Conservation (phyloP, 768 basidiomycete species). For the Calocybe cyanea region DNA sequence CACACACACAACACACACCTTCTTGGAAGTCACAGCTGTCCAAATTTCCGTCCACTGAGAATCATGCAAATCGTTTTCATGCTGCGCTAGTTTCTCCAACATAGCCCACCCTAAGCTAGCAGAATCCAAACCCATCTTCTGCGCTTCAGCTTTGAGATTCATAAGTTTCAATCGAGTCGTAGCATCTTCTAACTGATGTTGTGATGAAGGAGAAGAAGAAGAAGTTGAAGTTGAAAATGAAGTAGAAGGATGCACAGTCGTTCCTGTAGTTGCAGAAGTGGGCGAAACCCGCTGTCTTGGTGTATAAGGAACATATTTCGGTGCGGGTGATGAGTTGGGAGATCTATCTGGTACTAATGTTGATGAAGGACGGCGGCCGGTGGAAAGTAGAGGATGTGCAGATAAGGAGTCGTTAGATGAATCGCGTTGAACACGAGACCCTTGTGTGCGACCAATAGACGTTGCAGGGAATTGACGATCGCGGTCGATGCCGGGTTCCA, state of each 20-base stretch:
- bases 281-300: conserved; percentile 58
- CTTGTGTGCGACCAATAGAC: conserved; percentile 52
- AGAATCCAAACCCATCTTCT: conserved; percentile 61
- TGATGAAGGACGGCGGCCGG: conserved; percentile 25
- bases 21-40: conserved; percentile 57
- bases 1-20: no score
- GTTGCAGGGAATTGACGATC: conserved; percentile 42
- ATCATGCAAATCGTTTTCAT: conserved; percentile 42
- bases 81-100: conserved; percentile 58
- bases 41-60: conserved; percentile 73
- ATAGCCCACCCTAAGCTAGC: conserved; percentile 74
- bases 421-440: conserved; percentile 36
- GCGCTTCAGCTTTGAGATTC: conserved; percentile 70
- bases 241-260: conserved; percentile 44
- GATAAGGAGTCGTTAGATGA: conserved; percentile 52
- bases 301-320: conserved; percentile 74
- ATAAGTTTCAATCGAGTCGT: conserved; percentile 67
- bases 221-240: no score
- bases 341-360: conserved; percentile 25
- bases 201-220: no score
- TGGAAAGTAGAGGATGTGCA: conserved; percentile 65
- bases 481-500: conserved; percentile 33
- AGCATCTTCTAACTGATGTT: conserved; percentile 52
- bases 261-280: conserved; percentile 44
- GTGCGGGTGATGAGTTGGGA: conserved; percentile 14